Percentiles rank a stretch among this genome's conserved stretches.
Conservation (phyloP, 805 yeast species). For the Zygotorulaspora florentina region DNA sequence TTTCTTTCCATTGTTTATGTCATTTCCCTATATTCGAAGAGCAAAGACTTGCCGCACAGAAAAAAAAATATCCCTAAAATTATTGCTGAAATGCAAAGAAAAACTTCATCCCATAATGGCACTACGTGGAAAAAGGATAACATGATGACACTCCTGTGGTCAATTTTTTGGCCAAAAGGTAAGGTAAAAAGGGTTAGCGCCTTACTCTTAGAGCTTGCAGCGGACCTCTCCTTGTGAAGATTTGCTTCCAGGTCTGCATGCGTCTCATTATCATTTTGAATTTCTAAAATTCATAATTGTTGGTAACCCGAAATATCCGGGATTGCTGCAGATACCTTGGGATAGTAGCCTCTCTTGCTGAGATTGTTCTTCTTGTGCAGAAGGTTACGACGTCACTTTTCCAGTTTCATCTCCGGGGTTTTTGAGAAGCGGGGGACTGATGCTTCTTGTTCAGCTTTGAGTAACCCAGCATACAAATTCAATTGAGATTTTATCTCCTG, state of each 20-base stretch:
- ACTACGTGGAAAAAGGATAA: neutral
- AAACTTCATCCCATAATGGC: neutral
- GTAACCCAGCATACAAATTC: neutral
- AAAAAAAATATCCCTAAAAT: neutral
- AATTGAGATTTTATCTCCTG: conserved; percentile 20
- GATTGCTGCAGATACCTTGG: neutral
- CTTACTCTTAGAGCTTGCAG: no score
- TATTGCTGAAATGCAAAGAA: conserved; percentile 1
- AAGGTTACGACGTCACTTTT: no score
- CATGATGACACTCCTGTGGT: no score
- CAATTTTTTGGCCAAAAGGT: no score
- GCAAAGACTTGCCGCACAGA: neutral
- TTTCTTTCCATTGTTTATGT: neutral
- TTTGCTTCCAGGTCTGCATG: neutral
- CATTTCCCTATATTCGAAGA: neutral
- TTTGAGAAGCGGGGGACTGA: neutral
- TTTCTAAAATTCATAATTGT: neutral
- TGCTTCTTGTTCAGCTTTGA: neutral
- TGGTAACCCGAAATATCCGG: neutral
- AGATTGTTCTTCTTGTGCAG: no score
- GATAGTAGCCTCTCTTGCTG: neutral
- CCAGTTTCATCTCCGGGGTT: no score
- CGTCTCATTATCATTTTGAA: neutral
- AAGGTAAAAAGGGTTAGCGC: no score
- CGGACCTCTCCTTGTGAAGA: neutral